A percentile compares a stretch with the other conserved stretches of the same genome.
Evolutionary conservation across 257 asterid genomes (phyloP).

Genomic region (Oldenlandia corymbosa): DNA sequence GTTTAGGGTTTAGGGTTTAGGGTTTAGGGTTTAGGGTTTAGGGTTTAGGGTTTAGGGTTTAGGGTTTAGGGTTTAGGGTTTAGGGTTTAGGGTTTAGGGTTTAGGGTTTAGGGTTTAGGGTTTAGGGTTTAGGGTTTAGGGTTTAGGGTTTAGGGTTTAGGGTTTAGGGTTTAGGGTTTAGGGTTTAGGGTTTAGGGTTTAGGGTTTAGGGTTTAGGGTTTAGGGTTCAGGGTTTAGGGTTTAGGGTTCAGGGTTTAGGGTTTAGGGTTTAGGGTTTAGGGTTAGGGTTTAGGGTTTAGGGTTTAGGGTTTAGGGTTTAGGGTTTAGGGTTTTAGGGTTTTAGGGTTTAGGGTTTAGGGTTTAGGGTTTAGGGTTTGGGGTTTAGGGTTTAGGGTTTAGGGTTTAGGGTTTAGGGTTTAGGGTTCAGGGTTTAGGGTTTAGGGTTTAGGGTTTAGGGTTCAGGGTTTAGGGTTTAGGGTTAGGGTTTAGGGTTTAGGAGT

Average conservation of each 20-base stretch:
- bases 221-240: slow-evolving; percentile 15
- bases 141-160: slow-evolving; percentile 11
- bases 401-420: neutral
- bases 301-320: neutral
- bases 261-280: slow-evolving; percentile 15
- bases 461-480: slow-evolving; percentile 1
- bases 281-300: neutral
- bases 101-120: slow-evolving; percentile 7
- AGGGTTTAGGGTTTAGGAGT: neutral
- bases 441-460: too few relatives aligned
- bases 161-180: slow-evolving; percentile 16
- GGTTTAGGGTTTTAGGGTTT: slow-evolving; percentile 4
- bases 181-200: slow-evolving; percentile 4
- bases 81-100: slow-evolving; percentile 15
- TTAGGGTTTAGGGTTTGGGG: neutral
- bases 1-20: slow-evolving; percentile 12
- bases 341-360: neutral
- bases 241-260: slow-evolving; percentile 12
- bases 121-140: slow-evolving; percentile 7
- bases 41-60: slow-evolving; percentile 18
- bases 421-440: neutral
- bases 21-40: slow-evolving; percentile 3
- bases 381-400: neutral
- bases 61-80: slow-evolving; percentile 4
- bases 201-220: slow-evolving; percentile 16